Conservation (phyloP, 306 rosid genomes). For the Quercus gilva region DNA sequence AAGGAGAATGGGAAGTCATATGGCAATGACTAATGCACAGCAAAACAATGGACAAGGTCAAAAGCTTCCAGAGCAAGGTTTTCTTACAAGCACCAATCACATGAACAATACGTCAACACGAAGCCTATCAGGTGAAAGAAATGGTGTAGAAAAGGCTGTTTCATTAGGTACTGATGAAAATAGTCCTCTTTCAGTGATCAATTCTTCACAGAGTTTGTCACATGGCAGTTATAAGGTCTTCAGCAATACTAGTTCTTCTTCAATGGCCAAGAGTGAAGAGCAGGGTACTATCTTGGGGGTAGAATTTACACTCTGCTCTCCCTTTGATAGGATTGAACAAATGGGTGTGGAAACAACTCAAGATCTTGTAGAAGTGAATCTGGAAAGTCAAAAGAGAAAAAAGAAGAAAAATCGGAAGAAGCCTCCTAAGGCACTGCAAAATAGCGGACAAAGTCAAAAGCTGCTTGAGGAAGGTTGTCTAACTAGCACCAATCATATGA, state of each 20-base stretch:
- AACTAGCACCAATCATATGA: constrained; percentile 16
- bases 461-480: constrained; percentile 21
- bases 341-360: constrained; percentile 1
- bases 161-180: constrained; percentile 8
- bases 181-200: not conserved
- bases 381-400: constrained; percentile 18
- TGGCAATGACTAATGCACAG: constrained; percentile 10
- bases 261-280: constrained; percentile 24
- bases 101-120: constrained; percentile 8
- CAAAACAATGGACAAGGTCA: constrained; percentile 14
- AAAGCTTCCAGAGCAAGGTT: constrained; percentile 23
- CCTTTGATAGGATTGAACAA: constrained; percentile 9
- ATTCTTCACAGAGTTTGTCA: not conserved
- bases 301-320: constrained; percentile 10
- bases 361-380: constrained; percentile 4
- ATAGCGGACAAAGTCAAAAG: constrained; percentile 9
- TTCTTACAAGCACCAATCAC: constrained; percentile 15
- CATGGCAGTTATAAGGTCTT: constrained; percentile 7
- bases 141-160: not conserved
- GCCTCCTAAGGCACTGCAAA: constrained; percentile 16
- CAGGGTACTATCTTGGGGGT: constrained; percentile 6
- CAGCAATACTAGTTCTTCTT: constrained; percentile 11
- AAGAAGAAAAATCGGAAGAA: constrained; percentile 17
- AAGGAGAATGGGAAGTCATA: constrained; percentile 17
- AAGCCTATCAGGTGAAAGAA: constrained; percentile 14